Base-by-base conservation (phyloP, 441 rosid genomes). In the Gossypium davidsonii region DNA sequence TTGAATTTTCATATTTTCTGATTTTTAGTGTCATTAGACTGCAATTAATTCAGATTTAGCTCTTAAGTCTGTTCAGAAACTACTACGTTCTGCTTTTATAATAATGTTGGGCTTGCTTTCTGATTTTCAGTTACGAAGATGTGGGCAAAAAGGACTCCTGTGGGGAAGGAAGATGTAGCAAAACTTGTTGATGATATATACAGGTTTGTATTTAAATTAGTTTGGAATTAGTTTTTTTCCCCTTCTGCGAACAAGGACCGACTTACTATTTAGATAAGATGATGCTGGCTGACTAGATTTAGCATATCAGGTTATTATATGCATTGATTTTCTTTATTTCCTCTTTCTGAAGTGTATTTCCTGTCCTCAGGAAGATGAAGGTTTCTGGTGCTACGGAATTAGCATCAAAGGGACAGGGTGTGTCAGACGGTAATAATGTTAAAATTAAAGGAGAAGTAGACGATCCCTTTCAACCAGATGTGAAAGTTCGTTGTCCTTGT, bases 111-210 rank as follows among this genome's bases (percentile, higher is more conserved):
- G 10, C 17, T n/a, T 82, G n/a, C 42, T 15, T 62, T 15, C 2
- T 66, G 14, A 76, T 52, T 73, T 52, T 74, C 83, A 88, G 97
- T 79, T 80, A 77, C 91, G 20, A 89, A 81, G 85, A 77, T 80
- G 71, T 87, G 92, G 87, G 78, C 89, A 71, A 96, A 92, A 86
- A 92, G 84, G 87, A 85, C 77, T 78, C 71, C 80, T 31, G 73
- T 90, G 55, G 85, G 90, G 46, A 96, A 83, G 91, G 97, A 93
- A 75, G 96, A 84, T 51, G 97, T 87, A 42, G 97, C 96, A 20
- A 96, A 89, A 84, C 78, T 93, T 62, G 94, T 96, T 2, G 98
- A 91, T 17, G 99, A 88, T 79, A 92, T 87, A 23, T 91, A 91
- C 85, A 93, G 99, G 99, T 93, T 34, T 63, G 34, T 52, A 3